These are phyloP conservation scores for Quercus berberidifolia DNA, from an alignment of 306 rosid genomes.

Conservation along the genomic window DNA sequence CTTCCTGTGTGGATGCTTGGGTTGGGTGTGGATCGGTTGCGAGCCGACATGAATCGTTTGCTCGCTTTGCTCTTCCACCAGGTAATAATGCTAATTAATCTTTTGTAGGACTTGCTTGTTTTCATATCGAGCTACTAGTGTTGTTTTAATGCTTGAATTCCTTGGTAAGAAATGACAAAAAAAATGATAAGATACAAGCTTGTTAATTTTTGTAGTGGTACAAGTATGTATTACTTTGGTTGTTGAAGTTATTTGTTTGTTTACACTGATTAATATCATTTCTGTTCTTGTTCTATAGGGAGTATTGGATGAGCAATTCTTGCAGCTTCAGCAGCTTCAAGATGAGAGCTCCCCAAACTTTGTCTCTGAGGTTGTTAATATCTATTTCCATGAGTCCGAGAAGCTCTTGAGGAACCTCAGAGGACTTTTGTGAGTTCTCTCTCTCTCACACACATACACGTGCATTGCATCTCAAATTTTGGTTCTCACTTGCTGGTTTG, in stretches of 20 bases:
- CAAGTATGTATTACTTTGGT: neutral
- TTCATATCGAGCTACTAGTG: neutral
- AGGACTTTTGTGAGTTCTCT: slow-evolving; percentile 49
- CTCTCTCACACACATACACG: neutral
- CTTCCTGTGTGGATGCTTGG: slow-evolving; percentile 97
- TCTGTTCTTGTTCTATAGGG: slow-evolving; percentile 37
- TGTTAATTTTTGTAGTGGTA: too few relatives aligned
- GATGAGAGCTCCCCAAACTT: slow-evolving; percentile 92
- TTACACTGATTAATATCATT: neutral
- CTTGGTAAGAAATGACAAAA: neutral
- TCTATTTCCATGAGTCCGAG: slow-evolving; percentile 90
- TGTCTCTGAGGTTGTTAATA: slow-evolving; percentile 86
- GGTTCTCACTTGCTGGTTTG: neutral
- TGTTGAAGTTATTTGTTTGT: neutral
- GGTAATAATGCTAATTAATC: slow-evolving; percentile 26
- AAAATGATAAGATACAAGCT: too few relatives aligned
- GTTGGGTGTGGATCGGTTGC: slow-evolving; percentile 77
- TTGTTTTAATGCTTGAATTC: neutral
- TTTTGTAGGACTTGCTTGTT: neutral
- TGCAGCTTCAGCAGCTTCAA: slow-evolving; percentile 93
- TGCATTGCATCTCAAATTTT: neutral
- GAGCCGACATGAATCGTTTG: slow-evolving; percentile 94
- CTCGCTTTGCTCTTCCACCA: slow-evolving; percentile 94
- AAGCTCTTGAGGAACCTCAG: slow-evolving; percentile 77
- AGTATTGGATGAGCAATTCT: slow-evolving; percentile 87